Base-by-base conservation (phyloP, 2,329 filamentous ascomycete genomes). In the Fusarium kyushuense region DNA sequence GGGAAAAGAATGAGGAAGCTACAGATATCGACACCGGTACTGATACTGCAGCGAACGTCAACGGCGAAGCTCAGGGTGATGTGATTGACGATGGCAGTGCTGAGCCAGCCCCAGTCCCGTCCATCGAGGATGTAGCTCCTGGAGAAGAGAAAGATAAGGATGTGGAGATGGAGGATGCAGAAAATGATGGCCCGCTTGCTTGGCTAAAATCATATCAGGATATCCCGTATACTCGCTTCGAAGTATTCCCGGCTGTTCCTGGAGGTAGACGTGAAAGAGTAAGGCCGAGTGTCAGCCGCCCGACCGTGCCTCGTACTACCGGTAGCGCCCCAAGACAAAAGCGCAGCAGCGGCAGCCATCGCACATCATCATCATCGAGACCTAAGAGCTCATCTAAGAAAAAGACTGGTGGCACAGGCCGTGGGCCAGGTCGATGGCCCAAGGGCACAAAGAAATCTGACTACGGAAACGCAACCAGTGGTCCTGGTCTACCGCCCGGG, bases 181-280 rank as follows among this genome's bases (percentile, higher is more conserved):
- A 71, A 4, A 67, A 58, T 3, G 75, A 78, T 27, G 74, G 73
- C 4, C 40, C 49, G 10, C 74, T 77, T 10, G 74, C 79, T 40
- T 89, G 86, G 86, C 74, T 76, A 13, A 71, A 76, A 5, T 75
- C 81, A 3, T 89, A 89, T 72, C 79, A 80, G 16, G 78, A 81
- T 47, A 91, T 96, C 27, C 91, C 92, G 4, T 82, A 89, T 0
- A 88, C 84, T 3, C 87, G 92, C 33, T 96, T 93, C 76, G 90
- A 94, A 72, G 88, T 96, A 40, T 95, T 92, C 73, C 93, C 93
- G 11, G 87, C 90, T 0, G 79, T 91, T 11, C 81, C 80, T 13
- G 79, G 79, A 2, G 79, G 81, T 52, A 83, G 86, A 23, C 82
- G 86, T 9, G 75, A 84, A 43, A 81, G 85, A 17, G 75, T 80